These are phyloP conservation scores for Orbilia brochopaga DNA, from an alignment of 2,329 filamentous ascomycete genomes.

Conservation along the genomic window DNA sequence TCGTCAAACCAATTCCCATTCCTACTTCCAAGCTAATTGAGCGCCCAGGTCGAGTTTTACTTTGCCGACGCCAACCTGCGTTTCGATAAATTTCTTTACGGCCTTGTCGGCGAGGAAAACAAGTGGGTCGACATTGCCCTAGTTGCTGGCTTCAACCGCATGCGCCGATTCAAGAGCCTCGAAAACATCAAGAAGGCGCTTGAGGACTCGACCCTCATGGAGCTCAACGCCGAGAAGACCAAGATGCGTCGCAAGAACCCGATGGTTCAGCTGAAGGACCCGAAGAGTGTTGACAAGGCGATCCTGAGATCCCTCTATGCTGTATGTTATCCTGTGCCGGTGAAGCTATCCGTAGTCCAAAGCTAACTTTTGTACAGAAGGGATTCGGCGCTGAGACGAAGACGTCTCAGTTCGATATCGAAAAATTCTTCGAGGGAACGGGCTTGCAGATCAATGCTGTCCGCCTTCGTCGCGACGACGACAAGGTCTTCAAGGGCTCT, in stretches of 20 bases:
- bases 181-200: conserved; percentile 81
- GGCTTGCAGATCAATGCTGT: conserved; percentile 76
- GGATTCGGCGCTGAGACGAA: conserved; percentile 86
- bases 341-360: too few relatives aligned
- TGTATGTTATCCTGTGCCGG: conserved; percentile 49
- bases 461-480: conserved; percentile 78
- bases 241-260: conserved; percentile 77
- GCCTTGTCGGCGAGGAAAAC: conserved; percentile 78
- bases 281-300: conserved; percentile 66
- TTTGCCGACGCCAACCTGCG: conserved; percentile 90
- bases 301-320: conserved; percentile 82
- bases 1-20: conserved; percentile 26
- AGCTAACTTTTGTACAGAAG: conserved; percentile 64
- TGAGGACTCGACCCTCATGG: conserved; percentile 74
- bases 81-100: conserved; percentile 84
- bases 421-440: conserved; percentile 84
- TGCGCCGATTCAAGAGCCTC: conserved; percentile 92
- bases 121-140: conserved; percentile 78
- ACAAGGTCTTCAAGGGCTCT: conserved; percentile 87
- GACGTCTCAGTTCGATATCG: conserved; percentile 88
- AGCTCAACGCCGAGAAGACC: conserved; percentile 72
- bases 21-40: conserved; percentile 4
- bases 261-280: conserved; percentile 62
- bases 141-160: conserved; percentile 89
- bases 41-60: conserved; percentile 84